A percentile compares a stretch with the other conserved stretches of the same genome.
Evolutionary conservation across 805 yeast genomes (phyloP).

Genomic region (Ogataea philodendri): DNA sequence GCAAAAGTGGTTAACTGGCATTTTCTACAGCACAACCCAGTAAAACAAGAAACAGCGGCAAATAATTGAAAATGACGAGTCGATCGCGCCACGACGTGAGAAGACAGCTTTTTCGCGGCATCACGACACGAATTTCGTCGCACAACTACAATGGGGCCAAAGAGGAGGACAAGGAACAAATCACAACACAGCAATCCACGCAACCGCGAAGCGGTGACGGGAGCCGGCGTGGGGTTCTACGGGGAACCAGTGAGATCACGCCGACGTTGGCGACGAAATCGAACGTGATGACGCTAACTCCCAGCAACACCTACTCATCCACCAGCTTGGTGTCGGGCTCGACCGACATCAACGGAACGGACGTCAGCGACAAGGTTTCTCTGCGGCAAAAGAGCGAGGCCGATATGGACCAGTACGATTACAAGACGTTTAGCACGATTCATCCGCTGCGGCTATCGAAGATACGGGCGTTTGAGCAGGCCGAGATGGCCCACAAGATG

Average conservation of each 20-base stretch:
- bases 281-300: conserved; percentile 19
- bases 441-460: conserved; percentile 36
- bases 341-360: conserved; percentile 21
- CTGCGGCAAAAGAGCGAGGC: conserved; percentile 25
- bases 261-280: conserved; percentile 25
- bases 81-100: conserved; percentile 32
- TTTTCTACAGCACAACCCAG: background rate
- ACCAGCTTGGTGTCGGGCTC: conserved; percentile 20
- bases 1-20: background rate
- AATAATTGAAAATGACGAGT: conserved; percentile 19
- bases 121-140: conserved; percentile 31
- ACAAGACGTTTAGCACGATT: conserved; percentile 34
- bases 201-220: conserved; percentile 12
- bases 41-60: background rate
- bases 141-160: conserved; percentile 19
- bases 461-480: conserved; percentile 37
- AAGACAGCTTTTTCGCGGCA: conserved; percentile 36
- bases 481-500: conserved; percentile 34
- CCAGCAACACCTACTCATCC: conserved; percentile 25
- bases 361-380: conserved; percentile 25
- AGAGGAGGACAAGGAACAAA: conserved; percentile 21
- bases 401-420: conserved; percentile 35
- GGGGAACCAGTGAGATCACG: conserved; percentile 24
- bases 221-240: conserved; percentile 14
- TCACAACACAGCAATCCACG: conserved; percentile 8